Conservation (phyloP, 75 land plant genomes). For the Pinus taeda region DNA sequence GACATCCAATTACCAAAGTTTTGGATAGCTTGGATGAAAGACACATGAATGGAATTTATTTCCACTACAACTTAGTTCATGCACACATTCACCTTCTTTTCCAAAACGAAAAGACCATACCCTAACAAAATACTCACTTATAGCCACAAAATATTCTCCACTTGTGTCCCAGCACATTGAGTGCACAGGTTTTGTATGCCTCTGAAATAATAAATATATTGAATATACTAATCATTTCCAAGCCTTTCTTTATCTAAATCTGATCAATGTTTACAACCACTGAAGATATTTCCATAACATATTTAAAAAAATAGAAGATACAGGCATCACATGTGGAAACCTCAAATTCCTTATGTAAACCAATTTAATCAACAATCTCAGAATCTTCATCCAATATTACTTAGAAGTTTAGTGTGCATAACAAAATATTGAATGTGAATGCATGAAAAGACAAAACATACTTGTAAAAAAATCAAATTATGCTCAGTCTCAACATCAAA, state of each 20-base stretch:
- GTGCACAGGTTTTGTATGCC: conserved; percentile 31
- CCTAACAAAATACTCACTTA: conserved; percentile 28
- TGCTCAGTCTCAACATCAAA: conserved; percentile 70
- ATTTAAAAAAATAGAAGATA: not conserved
- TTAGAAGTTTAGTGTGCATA: not conserved
- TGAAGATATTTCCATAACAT: not conserved
- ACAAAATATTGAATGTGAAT: not conserved
- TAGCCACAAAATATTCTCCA: conserved; percentile 28
- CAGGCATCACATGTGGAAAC: not conserved
- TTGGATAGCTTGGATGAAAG: conserved; percentile 48
- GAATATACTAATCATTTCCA: too few species aligned
- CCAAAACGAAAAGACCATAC: conserved; percentile 28
- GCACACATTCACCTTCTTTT: conserved; percentile 20
- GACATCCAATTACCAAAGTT: conserved; percentile 31
- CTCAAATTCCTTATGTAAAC: not conserved
- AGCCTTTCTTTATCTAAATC: too few species aligned
- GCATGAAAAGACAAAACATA: conserved; percentile 4
- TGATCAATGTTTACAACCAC: not conserved
- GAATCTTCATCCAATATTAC: not conserved
- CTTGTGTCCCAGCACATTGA: conserved; percentile 32
- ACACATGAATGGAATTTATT: conserved; percentile 57
- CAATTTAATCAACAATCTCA: not conserved
- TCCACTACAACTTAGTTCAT: conserved; percentile 65
- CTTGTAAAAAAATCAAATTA: conserved; percentile 37
- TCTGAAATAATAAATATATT: conserved; percentile 14